Base-by-base conservation (phyloP, 2,329 filamentous ascomycete species). In the Xylariaceae sp. region DNA sequence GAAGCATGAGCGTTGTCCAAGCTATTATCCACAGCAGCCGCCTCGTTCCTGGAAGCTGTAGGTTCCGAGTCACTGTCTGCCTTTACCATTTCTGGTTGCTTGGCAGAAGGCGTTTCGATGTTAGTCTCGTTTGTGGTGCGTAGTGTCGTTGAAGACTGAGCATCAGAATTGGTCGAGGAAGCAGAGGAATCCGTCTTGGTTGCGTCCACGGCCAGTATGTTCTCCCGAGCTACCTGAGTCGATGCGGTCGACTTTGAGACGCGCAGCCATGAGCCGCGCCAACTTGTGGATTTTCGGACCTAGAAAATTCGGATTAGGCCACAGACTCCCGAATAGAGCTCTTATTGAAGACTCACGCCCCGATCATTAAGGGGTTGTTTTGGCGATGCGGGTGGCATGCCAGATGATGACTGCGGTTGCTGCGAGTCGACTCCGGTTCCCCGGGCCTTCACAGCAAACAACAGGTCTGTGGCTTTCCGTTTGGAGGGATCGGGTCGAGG, bases 241-340 rank as follows among this genome's bases (percentile, higher is more conserved):
- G 83, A 87, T 34, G 84, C 78, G 13, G 76, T 74, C 5, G 84
- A 81, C 67, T 87, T 87, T 35, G 79, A 74, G 39, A 73, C 70
- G 61, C 80, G 76, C 15, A 82, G 80, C 82, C 82, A 86, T 15
- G 84, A 82, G 56, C 82, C 82, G 70, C 87, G 87, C 84, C 84
- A 87, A 70, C 83, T 86, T 52, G 76, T 76, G 7, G 78, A 73
- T 68, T 83, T 83, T 60, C 76, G 78, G 44, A 79, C 72, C 81
- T 84, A 66, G 1, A 51, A 58, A 6, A 37, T 49, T 49, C 52
- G 15, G 1, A 55, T 66, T 55, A 68, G 62, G 56, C 23, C 23
- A 59, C 37, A 62, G 37, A 49, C 55, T 17, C n/a, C 4, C 18
- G 39, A 44, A 4, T 48, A 37, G 47, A 35, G 30, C 47, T 18